phyloP scores from a whole-genome alignment of 176 grass and related monocot species.

The Rhynchospora pubera region DNA sequence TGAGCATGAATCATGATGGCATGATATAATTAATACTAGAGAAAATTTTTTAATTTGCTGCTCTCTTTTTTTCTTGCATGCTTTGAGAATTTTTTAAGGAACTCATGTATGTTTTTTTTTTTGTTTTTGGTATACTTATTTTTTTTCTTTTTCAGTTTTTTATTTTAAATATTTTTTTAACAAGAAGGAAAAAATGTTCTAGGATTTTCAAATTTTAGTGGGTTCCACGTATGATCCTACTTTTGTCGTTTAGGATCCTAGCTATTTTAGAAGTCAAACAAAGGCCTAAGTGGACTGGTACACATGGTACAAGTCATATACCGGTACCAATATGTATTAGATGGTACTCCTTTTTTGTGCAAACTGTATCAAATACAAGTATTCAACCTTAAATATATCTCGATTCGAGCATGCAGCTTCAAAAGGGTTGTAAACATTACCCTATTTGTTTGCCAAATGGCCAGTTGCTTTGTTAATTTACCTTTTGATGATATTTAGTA shows the following conservation, averaged over 20 bases:
- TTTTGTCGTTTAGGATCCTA: background rate
- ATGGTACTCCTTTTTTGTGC: background rate
- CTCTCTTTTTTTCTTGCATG: background rate
- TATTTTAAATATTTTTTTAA: background rate
- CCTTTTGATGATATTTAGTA: background rate
- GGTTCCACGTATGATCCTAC: slow-evolving; percentile 4
- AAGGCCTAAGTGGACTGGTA: background rate
- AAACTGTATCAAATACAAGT: background rate
- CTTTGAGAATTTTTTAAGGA: background rate
- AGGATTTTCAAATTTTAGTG: slow-evolving; percentile 8
- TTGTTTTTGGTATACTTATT: background rate
- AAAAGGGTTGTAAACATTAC: background rate
- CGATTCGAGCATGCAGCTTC: background rate
- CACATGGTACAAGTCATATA: background rate
- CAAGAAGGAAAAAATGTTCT: background rate
- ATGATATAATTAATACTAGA: background rate
- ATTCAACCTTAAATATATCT: background rate
- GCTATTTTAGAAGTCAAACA: background rate
- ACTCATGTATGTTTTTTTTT: background rate
- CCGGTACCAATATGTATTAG: background rate
- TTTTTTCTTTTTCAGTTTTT: background rate
- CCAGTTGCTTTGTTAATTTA: background rate
- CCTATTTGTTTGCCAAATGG: background rate
- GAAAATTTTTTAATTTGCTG: background rate
- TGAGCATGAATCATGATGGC: slow-evolving; percentile 2